These are phyloP conservation scores for Botrytis galanthina DNA, from an alignment of 2,329 filamentous ascomycete species.

Conservation along the genomic window DNA sequence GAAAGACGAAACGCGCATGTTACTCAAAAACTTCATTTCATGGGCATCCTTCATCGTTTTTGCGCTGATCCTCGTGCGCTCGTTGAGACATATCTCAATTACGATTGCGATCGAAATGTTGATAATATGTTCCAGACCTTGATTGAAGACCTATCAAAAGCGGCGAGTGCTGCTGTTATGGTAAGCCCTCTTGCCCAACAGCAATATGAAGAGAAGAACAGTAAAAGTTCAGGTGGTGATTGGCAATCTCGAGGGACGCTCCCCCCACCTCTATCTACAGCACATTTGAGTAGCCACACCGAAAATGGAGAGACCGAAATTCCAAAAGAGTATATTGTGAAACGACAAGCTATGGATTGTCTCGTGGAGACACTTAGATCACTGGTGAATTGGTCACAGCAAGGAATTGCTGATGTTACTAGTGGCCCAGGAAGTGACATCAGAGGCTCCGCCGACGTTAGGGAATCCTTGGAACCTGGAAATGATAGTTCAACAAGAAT, in stretches of 20 bases:
- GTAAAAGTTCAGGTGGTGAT: conserved; percentile 58
- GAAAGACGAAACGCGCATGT: conserved; percentile 82
- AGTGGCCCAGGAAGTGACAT: conserved; percentile 51
- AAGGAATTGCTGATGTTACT: conserved; percentile 60
- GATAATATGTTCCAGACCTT: conserved; percentile 97
- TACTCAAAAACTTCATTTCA: conserved; percentile 89
- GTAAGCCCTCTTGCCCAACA: conserved; percentile 79
- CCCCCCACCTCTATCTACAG: conserved; percentile 73
- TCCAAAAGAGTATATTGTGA: conserved; percentile 86
- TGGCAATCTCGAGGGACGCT: conserved; percentile 86
- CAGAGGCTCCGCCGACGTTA: conserved; percentile 54
- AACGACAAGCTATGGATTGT: conserved; percentile 83
- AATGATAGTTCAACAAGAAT: conserved; percentile 60
- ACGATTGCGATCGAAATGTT: conserved; percentile 91
- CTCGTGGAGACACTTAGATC: conserved; percentile 86
- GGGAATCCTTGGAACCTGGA: conserved; percentile 75
- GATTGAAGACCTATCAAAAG: conserved; percentile 88
- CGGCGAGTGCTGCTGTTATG: conserved; percentile 74
- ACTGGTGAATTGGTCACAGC: conserved; percentile 84
- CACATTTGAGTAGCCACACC: conserved; percentile 44
- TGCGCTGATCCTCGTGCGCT: conserved; percentile 82
- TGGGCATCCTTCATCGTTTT: conserved; percentile 79
- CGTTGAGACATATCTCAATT: conserved; percentile 96
- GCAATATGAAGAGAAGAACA: conserved; percentile 76
- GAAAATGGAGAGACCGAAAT: conserved; percentile 65